phyloP scores from a whole-genome alignment of 2,329 filamentous ascomycete genomes.

The Hymenoscyphus fraxineus region DNA sequence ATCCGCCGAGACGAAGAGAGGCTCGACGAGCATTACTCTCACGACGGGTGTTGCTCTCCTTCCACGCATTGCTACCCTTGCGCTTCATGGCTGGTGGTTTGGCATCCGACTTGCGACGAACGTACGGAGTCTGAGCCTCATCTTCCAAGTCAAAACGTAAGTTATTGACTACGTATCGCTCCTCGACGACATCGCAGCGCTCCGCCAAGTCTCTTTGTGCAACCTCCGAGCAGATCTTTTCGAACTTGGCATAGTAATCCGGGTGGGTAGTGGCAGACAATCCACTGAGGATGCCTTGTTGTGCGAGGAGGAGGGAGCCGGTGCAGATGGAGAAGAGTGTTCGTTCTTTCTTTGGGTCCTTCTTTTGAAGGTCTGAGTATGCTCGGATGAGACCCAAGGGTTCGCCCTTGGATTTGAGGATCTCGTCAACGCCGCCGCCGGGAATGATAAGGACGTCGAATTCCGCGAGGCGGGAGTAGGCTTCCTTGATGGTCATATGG shows the following conservation, averaged over 20 bases:
- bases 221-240: constrained; percentile 74
- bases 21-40: constrained; percentile 78
- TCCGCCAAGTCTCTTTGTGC: constrained; percentile 66
- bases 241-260: constrained; percentile 74
- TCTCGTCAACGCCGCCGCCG: constrained; percentile 58
- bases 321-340: constrained; percentile 78
- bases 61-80: constrained; percentile 82
- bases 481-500: constrained; percentile 75
- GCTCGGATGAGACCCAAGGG: constrained; percentile 70
- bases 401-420: constrained; percentile 65
- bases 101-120: constrained; percentile 69
- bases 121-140: constrained; percentile 79
- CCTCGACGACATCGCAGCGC: constrained; percentile 78
- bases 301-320: constrained; percentile 71
- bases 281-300: constrained; percentile 73
- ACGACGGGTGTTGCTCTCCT: constrained; percentile 67
- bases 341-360: constrained; percentile 73
- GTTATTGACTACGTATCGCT: constrained; percentile 88
- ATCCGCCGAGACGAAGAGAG: constrained; percentile 53
- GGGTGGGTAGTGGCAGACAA: constrained; percentile 79
- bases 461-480: constrained; percentile 53
- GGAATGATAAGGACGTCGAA: constrained; percentile 78
- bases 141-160: constrained; percentile 77
- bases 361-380: constrained; percentile 76
- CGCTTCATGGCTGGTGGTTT: constrained; percentile 60